These are phyloP conservation scores for Phytophthora citrophthora DNA, from an alignment of 352 stramenopile species.

Conservation along the genomic window DNA sequence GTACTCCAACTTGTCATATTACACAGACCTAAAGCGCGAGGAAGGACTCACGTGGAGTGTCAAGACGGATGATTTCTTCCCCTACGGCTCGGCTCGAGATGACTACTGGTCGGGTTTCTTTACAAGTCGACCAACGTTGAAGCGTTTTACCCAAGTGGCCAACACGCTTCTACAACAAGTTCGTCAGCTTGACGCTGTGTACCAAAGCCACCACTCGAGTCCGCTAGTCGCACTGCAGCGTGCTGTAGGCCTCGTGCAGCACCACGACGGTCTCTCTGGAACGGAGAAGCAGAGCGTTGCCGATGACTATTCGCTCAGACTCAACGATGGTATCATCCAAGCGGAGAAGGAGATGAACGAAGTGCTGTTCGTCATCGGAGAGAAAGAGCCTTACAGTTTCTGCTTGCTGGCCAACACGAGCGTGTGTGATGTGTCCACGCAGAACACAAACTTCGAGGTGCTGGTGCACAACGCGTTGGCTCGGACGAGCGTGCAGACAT, in stretches of 20 bases:
- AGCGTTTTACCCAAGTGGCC: constrained; percentile 90
- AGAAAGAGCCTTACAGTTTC: constrained; percentile 67
- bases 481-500: constrained; percentile 59
- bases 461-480: constrained; percentile 76
- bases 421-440: constrained; percentile 83
- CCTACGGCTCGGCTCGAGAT: constrained; percentile 93
- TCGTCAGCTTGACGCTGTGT: constrained; percentile 90
- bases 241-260: constrained; percentile 93
- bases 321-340: constrained; percentile 85
- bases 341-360: constrained; percentile 75
- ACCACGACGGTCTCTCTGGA: constrained; percentile 96
- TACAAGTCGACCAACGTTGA: constrained; percentile 93
- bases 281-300: constrained; percentile 96
- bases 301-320: constrained; percentile 94
- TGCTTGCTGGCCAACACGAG: constrained; percentile 92
- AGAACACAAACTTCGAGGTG: constrained; percentile 72
- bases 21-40: constrained; percentile 93
- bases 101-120: constrained; percentile 98
- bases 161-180: constrained; percentile 91
- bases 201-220: constrained; percentile 65
- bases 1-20: constrained; percentile 96
- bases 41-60: constrained; percentile 82
- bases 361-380: constrained; percentile 76
- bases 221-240: constrained; percentile 80
- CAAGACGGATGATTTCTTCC: constrained; percentile 98